These are phyloP conservation scores for Neonectria coccinea DNA, from an alignment of 2,329 filamentous ascomycete species.

Conservation along the genomic window DNA sequence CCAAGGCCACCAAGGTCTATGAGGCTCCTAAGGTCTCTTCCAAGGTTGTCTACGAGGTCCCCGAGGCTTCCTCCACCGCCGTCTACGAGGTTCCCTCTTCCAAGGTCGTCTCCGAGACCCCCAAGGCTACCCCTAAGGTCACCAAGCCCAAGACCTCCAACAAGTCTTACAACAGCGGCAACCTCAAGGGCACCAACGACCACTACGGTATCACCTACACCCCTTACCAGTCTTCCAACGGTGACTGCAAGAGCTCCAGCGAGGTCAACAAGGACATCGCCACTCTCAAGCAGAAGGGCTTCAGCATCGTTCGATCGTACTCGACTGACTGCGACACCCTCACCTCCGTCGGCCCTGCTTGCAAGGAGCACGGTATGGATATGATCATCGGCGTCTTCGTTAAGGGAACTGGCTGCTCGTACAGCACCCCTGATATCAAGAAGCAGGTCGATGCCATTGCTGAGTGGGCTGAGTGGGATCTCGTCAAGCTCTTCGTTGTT, in stretches of 20 bases:
- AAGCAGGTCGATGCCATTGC: conserved; percentile 80
- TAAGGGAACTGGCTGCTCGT: conserved; percentile 70
- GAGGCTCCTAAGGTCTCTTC: conserved; percentile 31
- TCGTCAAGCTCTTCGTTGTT: conserved; percentile 84
- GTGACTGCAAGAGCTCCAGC: conserved; percentile 73
- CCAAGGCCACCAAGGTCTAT: conserved; percentile 16
- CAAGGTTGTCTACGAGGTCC: conserved; percentile 23
- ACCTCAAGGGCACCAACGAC: conserved; percentile 58
- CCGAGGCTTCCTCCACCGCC: conserved; percentile 34
- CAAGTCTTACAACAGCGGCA: conserved; percentile 44
- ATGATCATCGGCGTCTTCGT: conserved; percentile 93
- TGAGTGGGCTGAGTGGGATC: conserved; percentile 77
- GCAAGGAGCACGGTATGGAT: conserved; percentile 74
- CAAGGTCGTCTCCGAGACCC: conserved; percentile 41
- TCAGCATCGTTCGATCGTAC: conserved; percentile 84
- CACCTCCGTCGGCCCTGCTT: conserved; percentile 77
- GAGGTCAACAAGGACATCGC: conserved; percentile 71
- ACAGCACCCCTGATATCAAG: conserved; percentile 70
- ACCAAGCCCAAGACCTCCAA: conserved; percentile 38
- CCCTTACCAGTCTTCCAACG: conserved; percentile 70
- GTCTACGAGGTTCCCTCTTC: conserved; percentile 26
- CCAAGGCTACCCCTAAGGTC: conserved; percentile 31
- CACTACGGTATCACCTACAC: conserved; percentile 86
- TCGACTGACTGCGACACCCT: conserved; percentile 91
- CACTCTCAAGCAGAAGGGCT: conserved; percentile 73